These are phyloP conservation scores for Leccinum arenicola DNA, from an alignment of 768 basidiomycete species.

Conservation along the genomic window DNA sequence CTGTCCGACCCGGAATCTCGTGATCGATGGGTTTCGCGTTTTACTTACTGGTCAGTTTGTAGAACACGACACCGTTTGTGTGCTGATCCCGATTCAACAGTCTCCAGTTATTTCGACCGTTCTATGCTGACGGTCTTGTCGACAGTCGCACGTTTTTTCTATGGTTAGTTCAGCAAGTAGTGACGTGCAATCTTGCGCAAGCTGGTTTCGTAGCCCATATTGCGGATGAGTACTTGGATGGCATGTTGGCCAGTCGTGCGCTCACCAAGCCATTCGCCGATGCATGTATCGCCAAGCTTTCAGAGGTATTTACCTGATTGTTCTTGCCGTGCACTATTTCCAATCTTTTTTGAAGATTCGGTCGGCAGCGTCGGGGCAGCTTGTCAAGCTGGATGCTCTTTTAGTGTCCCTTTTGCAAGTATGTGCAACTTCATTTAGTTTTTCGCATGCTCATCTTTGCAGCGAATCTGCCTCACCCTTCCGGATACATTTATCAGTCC, in stretches of 20 bases:
- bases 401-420: conserved; percentile 65
- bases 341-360: conserved; percentile 44
- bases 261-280: conserved; percentile 68
- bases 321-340: background rate
- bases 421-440: conserved; percentile 10
- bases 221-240: conserved; percentile 78
- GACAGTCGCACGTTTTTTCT: conserved; percentile 73
- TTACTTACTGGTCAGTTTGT: conserved; percentile 64
- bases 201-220: conserved; percentile 71
- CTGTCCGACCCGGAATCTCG: conserved; percentile 68
- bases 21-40: conserved; percentile 75
- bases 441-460: conserved; percentile 2
- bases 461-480: conserved; percentile 70
- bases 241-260: conserved; percentile 63
- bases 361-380: conserved; percentile 52
- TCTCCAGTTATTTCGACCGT: conserved; percentile 66
- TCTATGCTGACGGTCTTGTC: conserved; percentile 78
- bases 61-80: background rate
- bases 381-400: conserved; percentile 50
- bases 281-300: conserved; percentile 62
- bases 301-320: conserved; percentile 47
- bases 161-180: conserved; percentile 79
- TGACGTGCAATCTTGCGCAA: conserved; percentile 78
- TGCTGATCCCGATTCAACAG: conserved; percentile 35
- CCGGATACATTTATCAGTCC: conserved; percentile 78